Conservation (phyloP, 306 rosid genomes). For the Vicia villosa region DNA sequence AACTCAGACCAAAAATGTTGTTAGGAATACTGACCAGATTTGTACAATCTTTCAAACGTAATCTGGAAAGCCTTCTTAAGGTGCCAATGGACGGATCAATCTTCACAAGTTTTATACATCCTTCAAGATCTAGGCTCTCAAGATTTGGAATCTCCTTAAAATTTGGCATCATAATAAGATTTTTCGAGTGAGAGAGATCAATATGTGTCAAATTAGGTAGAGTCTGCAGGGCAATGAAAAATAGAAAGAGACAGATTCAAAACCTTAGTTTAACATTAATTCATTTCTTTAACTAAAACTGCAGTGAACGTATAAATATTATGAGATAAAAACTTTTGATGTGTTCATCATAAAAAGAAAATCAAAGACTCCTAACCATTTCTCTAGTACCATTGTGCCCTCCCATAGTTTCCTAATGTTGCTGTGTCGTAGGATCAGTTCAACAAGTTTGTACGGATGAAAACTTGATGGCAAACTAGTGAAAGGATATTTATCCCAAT, state of each 20-base stretch:
- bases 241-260: too few species aligned
- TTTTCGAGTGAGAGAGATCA: conserved; percentile 13
- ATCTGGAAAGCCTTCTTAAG: neutral
- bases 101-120: conserved; percentile 15
- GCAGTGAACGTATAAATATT: too few species aligned
- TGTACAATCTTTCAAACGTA: conserved; percentile 9
- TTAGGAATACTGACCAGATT: conserved; percentile 1
- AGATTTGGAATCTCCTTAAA: conserved; percentile 16
- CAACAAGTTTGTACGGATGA: conserved; percentile 9
- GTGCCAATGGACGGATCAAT: conserved; percentile 19
- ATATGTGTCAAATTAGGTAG: neutral
- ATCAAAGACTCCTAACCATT: neutral
- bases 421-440: neutral
- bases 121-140: conserved; percentile 12
- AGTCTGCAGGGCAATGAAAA: neutral
- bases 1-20: neutral
- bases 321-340: conserved; percentile 42
- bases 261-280: too few species aligned
- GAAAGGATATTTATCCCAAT: neutral
- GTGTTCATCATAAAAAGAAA: neutral
- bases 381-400: conserved; percentile 17
- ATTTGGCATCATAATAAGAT: conserved; percentile 22
- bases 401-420: conserved; percentile 25
- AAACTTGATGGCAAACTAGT: conserved; percentile 26
- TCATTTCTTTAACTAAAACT: too few species aligned